phyloP scores from a whole-genome alignment of 1,139 yeast genomes.

The Trichomonascaceae sp. region DNA sequence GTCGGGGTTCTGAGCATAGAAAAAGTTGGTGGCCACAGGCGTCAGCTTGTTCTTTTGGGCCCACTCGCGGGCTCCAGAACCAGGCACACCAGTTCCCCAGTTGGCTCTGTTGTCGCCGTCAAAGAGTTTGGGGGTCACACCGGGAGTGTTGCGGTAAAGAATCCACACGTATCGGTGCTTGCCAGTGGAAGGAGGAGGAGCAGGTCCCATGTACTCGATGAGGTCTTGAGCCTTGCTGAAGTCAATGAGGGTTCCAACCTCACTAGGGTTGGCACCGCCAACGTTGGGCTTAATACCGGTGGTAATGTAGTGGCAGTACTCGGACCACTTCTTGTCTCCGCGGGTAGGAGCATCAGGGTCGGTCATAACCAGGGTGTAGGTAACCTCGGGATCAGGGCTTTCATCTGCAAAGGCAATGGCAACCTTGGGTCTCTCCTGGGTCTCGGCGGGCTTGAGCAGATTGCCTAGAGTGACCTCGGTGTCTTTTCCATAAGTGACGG shows the following conservation, averaged over 20 bases:
- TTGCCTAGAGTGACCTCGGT: slow-evolving; percentile 73
- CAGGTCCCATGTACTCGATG: slow-evolving; percentile 60
- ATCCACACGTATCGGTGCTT: slow-evolving; percentile 71
- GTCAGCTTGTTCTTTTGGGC: slow-evolving; percentile 48
- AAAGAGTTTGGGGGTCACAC: slow-evolving; percentile 14
- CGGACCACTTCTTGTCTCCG: slow-evolving; percentile 77
- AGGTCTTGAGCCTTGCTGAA: slow-evolving; percentile 21
- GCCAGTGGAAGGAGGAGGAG: slow-evolving; percentile 73
- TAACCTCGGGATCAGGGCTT: slow-evolving; percentile 16
- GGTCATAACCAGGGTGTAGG: slow-evolving; percentile 66
- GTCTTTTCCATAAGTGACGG: slow-evolving; percentile 37
- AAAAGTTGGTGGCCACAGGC: slow-evolving; percentile 68
- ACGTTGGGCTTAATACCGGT: slow-evolving; percentile 50
- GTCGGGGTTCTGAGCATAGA: slow-evolving; percentile 52
- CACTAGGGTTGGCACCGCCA: slow-evolving; percentile 26
- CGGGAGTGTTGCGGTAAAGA: slow-evolving; percentile 44
- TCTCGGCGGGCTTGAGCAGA: slow-evolving; percentile 46
- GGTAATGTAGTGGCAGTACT: slow-evolving; percentile 66
- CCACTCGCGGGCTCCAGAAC: slow-evolving; percentile 69
- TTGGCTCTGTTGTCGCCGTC: slow-evolving; percentile 52
- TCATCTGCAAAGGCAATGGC: slow-evolving; percentile 49
- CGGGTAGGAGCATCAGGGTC: slow-evolving; percentile 92
- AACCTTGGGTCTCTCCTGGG: slow-evolving; percentile 52
- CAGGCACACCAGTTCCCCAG: slow-evolving; percentile 77
- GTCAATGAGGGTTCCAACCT: slow-evolving; percentile 24